Percentiles rank a stretch among this genome's conserved stretches.
These are phyloP conservation scores for Magnusiomyces ingens DNA, from an alignment of 1,139 yeast genomes.

Conservation along the genomic window DNA sequence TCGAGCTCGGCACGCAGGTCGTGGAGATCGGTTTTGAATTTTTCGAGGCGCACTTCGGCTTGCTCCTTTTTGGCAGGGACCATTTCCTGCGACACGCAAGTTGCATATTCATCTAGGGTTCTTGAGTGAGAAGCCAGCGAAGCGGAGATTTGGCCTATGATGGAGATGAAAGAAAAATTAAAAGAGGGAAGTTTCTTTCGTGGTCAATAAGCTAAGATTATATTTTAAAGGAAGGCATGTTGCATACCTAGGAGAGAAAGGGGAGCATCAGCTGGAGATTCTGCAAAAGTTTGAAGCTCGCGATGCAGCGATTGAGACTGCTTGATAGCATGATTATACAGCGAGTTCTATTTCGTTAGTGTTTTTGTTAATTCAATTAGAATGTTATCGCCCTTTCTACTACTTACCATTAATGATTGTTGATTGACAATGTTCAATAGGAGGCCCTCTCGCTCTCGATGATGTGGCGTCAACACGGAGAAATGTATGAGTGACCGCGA, in stretches of 20 bases:
- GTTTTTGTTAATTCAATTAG: no score
- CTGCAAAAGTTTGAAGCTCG: slow-evolving; percentile 63
- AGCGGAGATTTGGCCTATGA: slow-evolving; percentile 67
- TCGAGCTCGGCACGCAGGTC: slow-evolving; percentile 56
- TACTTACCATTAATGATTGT: no score
- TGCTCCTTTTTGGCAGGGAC: slow-evolving; percentile 53
- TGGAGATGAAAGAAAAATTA: slow-evolving; percentile 2
- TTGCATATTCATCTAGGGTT: slow-evolving; percentile 71
- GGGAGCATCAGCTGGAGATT: slow-evolving; percentile 61
- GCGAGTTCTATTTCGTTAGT: slow-evolving; percentile 48
- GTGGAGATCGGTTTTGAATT: slow-evolving; percentile 53
- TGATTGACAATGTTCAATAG: no score
- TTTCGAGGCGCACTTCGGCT: slow-evolving; percentile 54
- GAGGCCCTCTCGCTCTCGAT: no score
- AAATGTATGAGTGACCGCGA: no score
- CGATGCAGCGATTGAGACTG: slow-evolving; percentile 67
- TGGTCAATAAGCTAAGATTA: no score
- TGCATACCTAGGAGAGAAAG: slow-evolving; percentile 56
- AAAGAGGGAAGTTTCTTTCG: no score
- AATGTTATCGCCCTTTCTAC: no score
- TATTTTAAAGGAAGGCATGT: no score
- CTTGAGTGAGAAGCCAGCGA: slow-evolving; percentile 68
- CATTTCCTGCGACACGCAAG: slow-evolving; percentile 54
- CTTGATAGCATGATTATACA: slow-evolving; percentile 83
- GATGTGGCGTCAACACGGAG: no score